Evolutionary conservation across 2,329 filamentous ascomycete species (phyloP), one percentile per base, ranked within the genome.

Genomic region (Aspergillus novofumigatus): DNA sequence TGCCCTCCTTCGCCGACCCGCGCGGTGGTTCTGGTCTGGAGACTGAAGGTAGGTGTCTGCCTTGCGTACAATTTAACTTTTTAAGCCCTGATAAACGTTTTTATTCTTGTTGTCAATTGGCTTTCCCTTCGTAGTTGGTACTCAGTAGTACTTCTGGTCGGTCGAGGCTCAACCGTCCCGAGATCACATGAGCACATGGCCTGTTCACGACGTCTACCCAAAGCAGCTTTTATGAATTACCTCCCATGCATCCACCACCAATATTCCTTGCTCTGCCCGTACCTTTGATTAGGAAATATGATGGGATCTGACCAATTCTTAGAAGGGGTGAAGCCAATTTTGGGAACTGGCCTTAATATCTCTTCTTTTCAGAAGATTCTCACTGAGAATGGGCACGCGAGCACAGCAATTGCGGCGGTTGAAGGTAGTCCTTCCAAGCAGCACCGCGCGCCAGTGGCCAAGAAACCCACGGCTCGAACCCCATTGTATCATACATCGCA

Each of bases 1-100:
- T 69, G 67, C 69, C 69, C 54, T 70, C 68, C 52, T 62, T 69
- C 62, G 63, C 66, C 58, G 67, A 69, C 56, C 60, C 65, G 51
- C 60, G 61, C 53, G 55, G 51, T 55, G 62, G 62, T 51, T 55
- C 58, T 28, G 63, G 60, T 45, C 55, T 60, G 55, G 64, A 67
- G 55, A 57, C 60, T 62, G 63, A 67, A 69, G 70, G 70, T 72
- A 70, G 65, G 70, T 55, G 52, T 53, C 14, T 52, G 49, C 20
- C 55, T 48, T 28, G 28, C 51, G 56, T 56, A 48, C 47, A 26
- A 45, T 44, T 49, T 54, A 45, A 53, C 23, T 53, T 32, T 3
- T 51, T 53, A 45, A 41, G 11, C 10, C 21, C 51, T 49, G 45
- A 49, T 53, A 55, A 25, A 54, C 49, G 32, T 57, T 55, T 35